phyloP scores from a whole-genome alignment of 148 eudicot species.

The Fagopyrum homotropicum region DNA sequence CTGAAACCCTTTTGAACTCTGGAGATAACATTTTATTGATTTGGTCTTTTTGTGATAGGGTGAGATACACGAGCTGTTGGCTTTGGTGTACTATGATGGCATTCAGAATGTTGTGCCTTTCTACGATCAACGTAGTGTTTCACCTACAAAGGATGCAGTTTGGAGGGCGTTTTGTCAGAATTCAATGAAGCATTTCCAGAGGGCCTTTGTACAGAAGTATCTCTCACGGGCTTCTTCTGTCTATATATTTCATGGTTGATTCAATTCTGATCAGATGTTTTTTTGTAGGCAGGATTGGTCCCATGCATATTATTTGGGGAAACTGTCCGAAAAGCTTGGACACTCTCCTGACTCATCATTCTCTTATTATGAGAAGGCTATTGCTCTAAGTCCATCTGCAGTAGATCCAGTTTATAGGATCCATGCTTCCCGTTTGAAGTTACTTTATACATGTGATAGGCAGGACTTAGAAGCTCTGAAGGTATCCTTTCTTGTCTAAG shows the following conservation, averaged over 20 bases:
- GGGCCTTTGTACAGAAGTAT: slow-evolving; percentile 83
- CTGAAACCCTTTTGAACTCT: background rate
- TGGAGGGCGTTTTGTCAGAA: slow-evolving; percentile 81
- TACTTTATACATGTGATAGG: slow-evolving; percentile 62
- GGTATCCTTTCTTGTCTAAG: slow-evolving; percentile 33
- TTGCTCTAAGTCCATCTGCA: slow-evolving; percentile 73
- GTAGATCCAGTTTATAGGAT: slow-evolving; percentile 95
- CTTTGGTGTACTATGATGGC: slow-evolving; percentile 94
- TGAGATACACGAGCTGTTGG: slow-evolving; percentile 95
- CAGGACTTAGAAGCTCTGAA: slow-evolving; percentile 57
- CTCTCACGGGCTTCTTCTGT: background rate
- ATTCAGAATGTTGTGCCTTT: slow-evolving; percentile 89
- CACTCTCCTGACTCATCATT: slow-evolving; percentile 56
- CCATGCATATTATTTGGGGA: slow-evolving; percentile 80
- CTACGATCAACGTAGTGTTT: slow-evolving; percentile 78
- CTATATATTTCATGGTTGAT: background rate
- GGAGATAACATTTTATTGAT: background rate
- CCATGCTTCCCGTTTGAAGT: slow-evolving; percentile 98
- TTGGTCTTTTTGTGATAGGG: slow-evolving; percentile 42
- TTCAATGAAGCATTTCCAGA: slow-evolving; percentile 82
- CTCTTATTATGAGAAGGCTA: slow-evolving; percentile 72
- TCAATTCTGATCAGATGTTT: slow-evolving; percentile 5
- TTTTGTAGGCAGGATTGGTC: slow-evolving; percentile 88
- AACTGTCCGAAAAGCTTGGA: slow-evolving; percentile 85
- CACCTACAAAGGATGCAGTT: slow-evolving; percentile 58